These are phyloP conservation scores for Triticum timopheevii DNA, from an alignment of 176 grass and related monocot genomes.

Conservation along the genomic window DNA sequence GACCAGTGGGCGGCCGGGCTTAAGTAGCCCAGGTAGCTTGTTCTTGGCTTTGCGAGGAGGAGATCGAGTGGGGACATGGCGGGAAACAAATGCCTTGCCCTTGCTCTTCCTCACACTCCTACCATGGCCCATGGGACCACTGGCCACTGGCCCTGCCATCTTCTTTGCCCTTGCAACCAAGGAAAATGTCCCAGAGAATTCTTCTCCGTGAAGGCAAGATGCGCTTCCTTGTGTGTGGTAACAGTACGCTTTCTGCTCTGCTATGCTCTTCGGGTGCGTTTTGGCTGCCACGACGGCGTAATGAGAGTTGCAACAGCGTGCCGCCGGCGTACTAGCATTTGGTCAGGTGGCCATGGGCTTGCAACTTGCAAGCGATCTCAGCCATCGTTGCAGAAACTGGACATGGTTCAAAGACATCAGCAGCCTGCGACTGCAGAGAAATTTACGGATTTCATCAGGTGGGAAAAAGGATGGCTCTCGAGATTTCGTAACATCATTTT, in stretches of 20 bases:
- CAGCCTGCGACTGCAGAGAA: no score
- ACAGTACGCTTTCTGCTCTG: not conserved
- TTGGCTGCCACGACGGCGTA: not conserved
- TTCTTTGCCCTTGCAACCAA: slow-evolving; percentile 32
- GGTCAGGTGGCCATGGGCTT: not conserved
- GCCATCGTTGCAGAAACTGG: not conserved
- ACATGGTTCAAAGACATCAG: not conserved
- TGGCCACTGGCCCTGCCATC: not conserved
- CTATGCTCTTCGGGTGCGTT: not conserved
- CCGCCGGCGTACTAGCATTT: not conserved
- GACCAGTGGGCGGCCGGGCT: not conserved
- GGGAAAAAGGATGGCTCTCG: not conserved
- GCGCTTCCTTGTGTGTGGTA: no score
- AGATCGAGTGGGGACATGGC: not conserved
- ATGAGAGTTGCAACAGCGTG: not conserved
- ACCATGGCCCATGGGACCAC: slow-evolving; percentile 25
- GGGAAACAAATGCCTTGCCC: slow-evolving; percentile 30
- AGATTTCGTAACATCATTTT: not conserved
- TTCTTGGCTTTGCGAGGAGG: slow-evolving; percentile 52
- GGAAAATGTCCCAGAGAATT: slow-evolving; percentile 1
- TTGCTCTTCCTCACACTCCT: not conserved
- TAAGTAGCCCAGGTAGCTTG: slow-evolving; percentile 21
- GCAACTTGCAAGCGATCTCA: not conserved
- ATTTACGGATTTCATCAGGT: no score
- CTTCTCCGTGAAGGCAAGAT: not conserved